These are phyloP conservation scores for Terana coerulea DNA, from an alignment of 768 basidiomycete genomes.

Conservation along the genomic window DNA sequence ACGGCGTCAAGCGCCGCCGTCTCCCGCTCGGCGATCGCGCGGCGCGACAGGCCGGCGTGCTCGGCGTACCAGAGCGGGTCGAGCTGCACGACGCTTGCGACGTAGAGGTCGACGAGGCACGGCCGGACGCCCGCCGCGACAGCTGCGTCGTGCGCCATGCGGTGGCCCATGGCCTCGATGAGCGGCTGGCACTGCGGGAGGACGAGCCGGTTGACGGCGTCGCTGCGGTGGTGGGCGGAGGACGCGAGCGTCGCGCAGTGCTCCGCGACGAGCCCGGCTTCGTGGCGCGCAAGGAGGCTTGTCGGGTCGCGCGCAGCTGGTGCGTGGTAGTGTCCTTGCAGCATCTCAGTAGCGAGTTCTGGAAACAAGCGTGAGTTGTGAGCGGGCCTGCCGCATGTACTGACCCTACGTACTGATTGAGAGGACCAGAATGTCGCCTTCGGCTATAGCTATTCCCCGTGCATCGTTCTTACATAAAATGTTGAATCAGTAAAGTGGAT, in stretches of 20 bases:
- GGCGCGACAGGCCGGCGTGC: constrained; percentile 42
- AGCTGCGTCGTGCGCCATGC: constrained; percentile 32
- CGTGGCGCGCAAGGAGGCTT: constrained; percentile 52
- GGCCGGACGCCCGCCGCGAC: constrained; percentile 24
- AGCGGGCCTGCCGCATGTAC: too few relatives aligned
- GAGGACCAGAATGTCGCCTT: constrained; percentile 40
- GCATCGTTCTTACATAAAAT: constrained; percentile 28
- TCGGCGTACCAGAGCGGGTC: constrained; percentile 32
- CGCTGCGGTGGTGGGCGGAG: constrained; percentile 41
- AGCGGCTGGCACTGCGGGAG: constrained; percentile 21
- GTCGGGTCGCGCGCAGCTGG: constrained; percentile 41
- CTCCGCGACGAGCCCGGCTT: constrained; percentile 31
- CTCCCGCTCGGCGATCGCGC: constrained; percentile 34
- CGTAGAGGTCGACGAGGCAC: constrained; percentile 25
- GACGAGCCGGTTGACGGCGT: constrained; percentile 44
- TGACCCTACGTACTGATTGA: constrained; percentile 37
- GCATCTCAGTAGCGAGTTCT: constrained; percentile 57
- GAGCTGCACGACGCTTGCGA: constrained; percentile 21
- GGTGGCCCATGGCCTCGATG: constrained; percentile 29
- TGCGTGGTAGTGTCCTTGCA: constrained; percentile 49
- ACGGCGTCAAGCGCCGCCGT: constrained; percentile 20
- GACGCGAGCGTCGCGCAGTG: constrained; percentile 13
- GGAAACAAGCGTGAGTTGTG: not conserved
- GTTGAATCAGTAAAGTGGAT: not conserved
- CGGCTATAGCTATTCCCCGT: constrained; percentile 39